phyloP scores from a whole-genome alignment of 2,329 filamentous ascomycete species.

The Mycogone perniciosa region DNA sequence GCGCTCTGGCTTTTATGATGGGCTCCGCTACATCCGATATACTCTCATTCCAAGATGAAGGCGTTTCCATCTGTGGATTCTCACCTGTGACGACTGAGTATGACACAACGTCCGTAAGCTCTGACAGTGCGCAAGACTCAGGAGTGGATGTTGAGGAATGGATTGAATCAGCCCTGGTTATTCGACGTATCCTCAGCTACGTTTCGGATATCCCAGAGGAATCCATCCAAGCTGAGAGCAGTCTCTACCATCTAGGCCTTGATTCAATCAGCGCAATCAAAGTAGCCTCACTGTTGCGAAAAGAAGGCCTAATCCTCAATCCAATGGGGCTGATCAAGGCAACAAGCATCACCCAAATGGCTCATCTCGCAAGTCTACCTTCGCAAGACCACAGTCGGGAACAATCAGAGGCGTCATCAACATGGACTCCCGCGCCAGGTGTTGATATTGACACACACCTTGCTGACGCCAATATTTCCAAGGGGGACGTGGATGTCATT shows the following conservation, averaged over 20 bases:
- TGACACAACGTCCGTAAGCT: not conserved
- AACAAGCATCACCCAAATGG: slow-evolving; percentile 60
- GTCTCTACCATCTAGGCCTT: slow-evolving; percentile 76
- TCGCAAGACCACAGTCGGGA: not conserved
- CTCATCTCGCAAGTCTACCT: slow-evolving; percentile 20
- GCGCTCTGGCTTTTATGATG: slow-evolving; percentile 52
- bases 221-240: slow-evolving; percentile 55
- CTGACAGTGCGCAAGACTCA: not conserved
- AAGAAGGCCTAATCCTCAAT: slow-evolving; percentile 52
- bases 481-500: slow-evolving; percentile 44
- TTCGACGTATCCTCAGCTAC: slow-evolving; percentile 44
- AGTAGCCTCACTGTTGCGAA: slow-evolving; percentile 63
- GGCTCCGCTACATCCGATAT: slow-evolving; percentile 40
- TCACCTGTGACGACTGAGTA: slow-evolving; percentile 21
- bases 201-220: slow-evolving; percentile 55
- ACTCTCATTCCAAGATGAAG: slow-evolving; percentile 45
- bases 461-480: slow-evolving; percentile 31
- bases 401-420: not conserved
- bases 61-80: slow-evolving; percentile 62
- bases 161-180: slow-evolving; percentile 28
- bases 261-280: slow-evolving; percentile 93
- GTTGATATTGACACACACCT: slow-evolving; percentile 37
- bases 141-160: slow-evolving; percentile 20
- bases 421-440: slow-evolving; percentile 26
- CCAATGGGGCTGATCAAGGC: slow-evolving; percentile 67